Evolutionary conservation across 1,139 yeast genomes (phyloP), one percentile per base, ranked within the genome.

Genomic region (Fermentozyma sake): DNA sequence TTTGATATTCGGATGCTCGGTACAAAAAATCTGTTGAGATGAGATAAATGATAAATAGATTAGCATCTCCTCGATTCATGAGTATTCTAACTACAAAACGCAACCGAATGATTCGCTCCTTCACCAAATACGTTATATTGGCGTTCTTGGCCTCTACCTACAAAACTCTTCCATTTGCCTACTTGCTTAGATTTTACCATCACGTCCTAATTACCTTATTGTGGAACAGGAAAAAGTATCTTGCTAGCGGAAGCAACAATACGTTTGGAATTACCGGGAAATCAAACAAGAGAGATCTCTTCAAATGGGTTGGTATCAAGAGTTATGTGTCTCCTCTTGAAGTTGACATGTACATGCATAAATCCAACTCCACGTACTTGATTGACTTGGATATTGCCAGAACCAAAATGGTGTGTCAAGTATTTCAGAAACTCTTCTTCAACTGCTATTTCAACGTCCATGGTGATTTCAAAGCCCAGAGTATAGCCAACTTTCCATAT

Each of bases 301-400:
- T 79, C 52, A 59, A 63, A 18, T 63, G 71, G 32, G 52, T 66
- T 1, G 48, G 55, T 5, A 65, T 70, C 44, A 40, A 53, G 10
- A 70, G 86, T 0, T 77, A 76, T 38, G 85, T 83, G 18, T 79
- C 91, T 1, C 76, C 84, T 6, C 58, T 83, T 46, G 96, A 89
- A 50, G 74, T 85, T 44, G 97, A 89, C 54, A 71, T 83, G 64
- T 85, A 85, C 48, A 47, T 86, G 30, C 97, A 89, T 61, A 89
- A 89, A 58, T 77, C 82, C 34, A 89, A 89, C 52, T 76, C 89
- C 12, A 82, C 96, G 2, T 89, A 87, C 54, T 82, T 83, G 46
- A 58, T 68, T n/a, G 97, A 89, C 44, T 61, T 86, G 47, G 96
- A 89, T 48, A 66, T 85, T 38, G 80, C 87, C 3, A 72, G 96